phyloP scores from a whole-genome alignment of 305 asterid species.

The Fraxinus albicans region DNA sequence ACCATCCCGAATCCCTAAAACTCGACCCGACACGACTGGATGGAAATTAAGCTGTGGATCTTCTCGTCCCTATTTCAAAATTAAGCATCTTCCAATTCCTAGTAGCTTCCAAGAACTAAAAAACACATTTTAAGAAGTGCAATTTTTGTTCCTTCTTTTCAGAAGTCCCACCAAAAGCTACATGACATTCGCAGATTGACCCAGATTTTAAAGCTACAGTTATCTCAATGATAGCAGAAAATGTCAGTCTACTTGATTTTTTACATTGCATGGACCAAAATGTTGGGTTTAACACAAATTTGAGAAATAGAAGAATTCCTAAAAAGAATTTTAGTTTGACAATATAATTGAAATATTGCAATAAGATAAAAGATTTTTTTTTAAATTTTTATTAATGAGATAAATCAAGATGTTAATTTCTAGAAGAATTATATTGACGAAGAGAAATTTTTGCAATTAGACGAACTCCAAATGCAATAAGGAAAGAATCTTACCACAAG shows the following conservation, averaged over 20 bases:
- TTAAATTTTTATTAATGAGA: neutral
- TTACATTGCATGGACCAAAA: neutral
- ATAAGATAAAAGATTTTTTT: no score
- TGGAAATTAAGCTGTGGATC: neutral
- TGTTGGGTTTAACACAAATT: neutral
- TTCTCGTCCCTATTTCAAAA: slow-evolving; percentile 2
- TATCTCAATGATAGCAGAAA: slow-evolving; percentile 12
- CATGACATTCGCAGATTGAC: slow-evolving; percentile 10
- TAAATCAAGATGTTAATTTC: no score
- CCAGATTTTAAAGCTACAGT: slow-evolving; percentile 26
- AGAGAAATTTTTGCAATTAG: neutral
- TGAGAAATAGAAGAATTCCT: neutral
- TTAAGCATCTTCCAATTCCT: slow-evolving; percentile 28
- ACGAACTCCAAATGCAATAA: neutral
- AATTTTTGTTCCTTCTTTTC: neutral
- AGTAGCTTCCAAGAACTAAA: slow-evolving; percentile 27
- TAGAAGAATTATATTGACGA: neutral
- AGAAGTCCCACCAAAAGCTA: slow-evolving; percentile 18
- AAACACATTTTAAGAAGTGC: slow-evolving; percentile 1
- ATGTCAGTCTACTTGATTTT: neutral
- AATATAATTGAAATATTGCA: neutral
- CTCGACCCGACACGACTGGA: neutral
- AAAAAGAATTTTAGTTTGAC: neutral
- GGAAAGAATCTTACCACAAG: neutral
- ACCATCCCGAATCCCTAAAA: neutral